Percentiles rank a stretch among this genome's conserved stretches.
Evolutionary conservation across 1,284 basidiomycete genomes (phyloP).

Genomic region (Leucoagaricus sp.): DNA sequence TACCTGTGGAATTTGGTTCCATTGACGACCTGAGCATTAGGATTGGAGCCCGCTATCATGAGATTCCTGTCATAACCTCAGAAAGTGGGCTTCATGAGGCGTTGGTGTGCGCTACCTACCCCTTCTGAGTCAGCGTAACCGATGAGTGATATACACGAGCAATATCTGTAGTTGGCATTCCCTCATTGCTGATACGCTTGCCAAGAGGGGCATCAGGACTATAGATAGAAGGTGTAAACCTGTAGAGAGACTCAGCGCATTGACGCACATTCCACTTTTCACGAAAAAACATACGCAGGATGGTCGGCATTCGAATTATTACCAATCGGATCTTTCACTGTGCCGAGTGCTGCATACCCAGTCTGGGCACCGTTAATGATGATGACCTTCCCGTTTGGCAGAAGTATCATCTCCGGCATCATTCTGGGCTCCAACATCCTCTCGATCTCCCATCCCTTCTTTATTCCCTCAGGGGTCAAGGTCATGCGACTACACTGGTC

Average conservation of each 20-base stretch:
- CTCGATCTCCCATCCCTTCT: too few relatives aligned
- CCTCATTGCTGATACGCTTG: conserved; percentile 58
- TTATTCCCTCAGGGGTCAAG: too few relatives aligned
- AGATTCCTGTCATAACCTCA: conserved; percentile 38
- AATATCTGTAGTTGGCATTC: conserved; percentile 68
- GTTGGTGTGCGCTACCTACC: conserved; percentile 64
- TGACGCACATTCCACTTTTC: background rate
- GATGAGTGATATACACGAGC: conserved; percentile 84
- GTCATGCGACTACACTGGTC: conserved; percentile 72
- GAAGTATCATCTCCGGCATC: too few relatives aligned
- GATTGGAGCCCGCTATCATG: conserved; percentile 51
- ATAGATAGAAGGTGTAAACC: conserved; percentile 71
- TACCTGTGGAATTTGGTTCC: conserved; percentile 34
- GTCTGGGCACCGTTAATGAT: too few relatives aligned
- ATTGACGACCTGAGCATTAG: conserved; percentile 38
- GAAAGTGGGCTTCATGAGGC: conserved; percentile 87
- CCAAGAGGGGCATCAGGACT: conserved; percentile 60
- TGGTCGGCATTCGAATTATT: too few relatives aligned
- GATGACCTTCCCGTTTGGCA: too few relatives aligned
- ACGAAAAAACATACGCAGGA: conserved; percentile 53
- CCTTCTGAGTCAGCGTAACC: conserved; percentile 70
- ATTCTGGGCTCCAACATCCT: too few relatives aligned
- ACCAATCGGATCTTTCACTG: too few relatives aligned
- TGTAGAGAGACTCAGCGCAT: background rate
- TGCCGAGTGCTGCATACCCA: too few relatives aligned